phyloP scores from a whole-genome alignment of 106 monocot species.

The Alisma plantagoaquatica region DNA sequence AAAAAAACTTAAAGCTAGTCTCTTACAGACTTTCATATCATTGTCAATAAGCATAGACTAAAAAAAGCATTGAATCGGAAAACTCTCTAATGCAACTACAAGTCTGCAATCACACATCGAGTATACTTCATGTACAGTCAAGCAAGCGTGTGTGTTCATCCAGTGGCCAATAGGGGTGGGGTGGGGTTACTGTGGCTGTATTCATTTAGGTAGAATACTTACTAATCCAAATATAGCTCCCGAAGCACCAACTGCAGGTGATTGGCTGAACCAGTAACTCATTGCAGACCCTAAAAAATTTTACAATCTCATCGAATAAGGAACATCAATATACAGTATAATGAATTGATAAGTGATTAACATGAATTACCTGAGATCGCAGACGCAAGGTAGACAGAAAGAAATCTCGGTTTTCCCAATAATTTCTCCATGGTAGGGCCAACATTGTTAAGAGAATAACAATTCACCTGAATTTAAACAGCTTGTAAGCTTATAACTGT shows the following conservation, averaged over 20 bases:
- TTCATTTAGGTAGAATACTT: slow-evolving; percentile 13
- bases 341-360: not conserved
- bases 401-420: slow-evolving; percentile 61
- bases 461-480: slow-evolving; percentile 49
- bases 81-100: not conserved
- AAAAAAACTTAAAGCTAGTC: not conserved
- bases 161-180: not conserved
- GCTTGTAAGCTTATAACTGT: not conserved
- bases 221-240: slow-evolving; percentile 96
- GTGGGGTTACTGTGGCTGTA: not conserved
- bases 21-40: not conserved
- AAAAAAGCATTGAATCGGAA: not conserved
- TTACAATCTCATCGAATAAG: not conserved
- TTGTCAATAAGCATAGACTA: not conserved
- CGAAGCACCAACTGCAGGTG: slow-evolving; percentile 84
- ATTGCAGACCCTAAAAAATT: slow-evolving; percentile 71
- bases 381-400: slow-evolving; percentile 72
- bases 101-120: not conserved
- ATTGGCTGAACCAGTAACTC: slow-evolving; percentile 63
- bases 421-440: slow-evolving; percentile 73
- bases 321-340: not conserved
- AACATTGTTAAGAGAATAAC: slow-evolving; percentile 80
- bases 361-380: slow-evolving; percentile 61
- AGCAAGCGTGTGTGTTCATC: not conserved
- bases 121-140: not conserved